Evolutionary conservation across 2,329 filamentous ascomycete genomes (phyloP), one percentile per base, ranked within the genome.

Genomic region (Trichoderma sp.): DNA sequence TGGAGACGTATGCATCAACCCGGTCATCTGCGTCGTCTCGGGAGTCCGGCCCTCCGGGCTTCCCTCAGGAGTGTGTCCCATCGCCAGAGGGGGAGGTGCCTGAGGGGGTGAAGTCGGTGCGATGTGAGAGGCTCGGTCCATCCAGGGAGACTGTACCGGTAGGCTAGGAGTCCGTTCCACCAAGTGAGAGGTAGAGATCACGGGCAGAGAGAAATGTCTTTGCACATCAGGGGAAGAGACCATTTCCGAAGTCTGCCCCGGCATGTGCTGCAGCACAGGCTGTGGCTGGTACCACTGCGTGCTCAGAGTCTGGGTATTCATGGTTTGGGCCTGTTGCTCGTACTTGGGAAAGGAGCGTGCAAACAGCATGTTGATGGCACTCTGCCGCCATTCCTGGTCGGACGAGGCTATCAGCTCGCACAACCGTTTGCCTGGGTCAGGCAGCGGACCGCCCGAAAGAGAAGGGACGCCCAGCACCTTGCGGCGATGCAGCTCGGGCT

Each of bases 401-500:
- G 76, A 74, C 1, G 71, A 71, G 3, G 73, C 72, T 1, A 80
- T 72, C 63, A 80, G 73, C 28, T 76, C 75, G 5, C 78, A 79
- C 77, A 82, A 9, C 77, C 75, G 64, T 78, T 81, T 0, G 75
- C 74, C 21, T 82, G 30, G 50, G 28, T 30, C 50, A 5, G 26
- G 26, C 50, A 34, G 50, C 28, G 34, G 14, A 34, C 26, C 30
- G n/a, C 50, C 50, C 10, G 50, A 78, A 19, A 28, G 6, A 17
- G 34, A 34, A 12, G 26, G 50, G 10, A 63, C 15, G 2, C 59
- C 41, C 26, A 44, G n/a, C 10, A 39, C 59, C 34, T 28, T 28
- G 19, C 45, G 86, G 67, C 86, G 83, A 1, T 89, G 88, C 26
- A 91, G 74, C 64, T 93, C 90, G 70, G 96, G 91, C 61, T 96